Conservation (phyloP, 345 rosid species). For the Bruguiera sexangula region DNA sequence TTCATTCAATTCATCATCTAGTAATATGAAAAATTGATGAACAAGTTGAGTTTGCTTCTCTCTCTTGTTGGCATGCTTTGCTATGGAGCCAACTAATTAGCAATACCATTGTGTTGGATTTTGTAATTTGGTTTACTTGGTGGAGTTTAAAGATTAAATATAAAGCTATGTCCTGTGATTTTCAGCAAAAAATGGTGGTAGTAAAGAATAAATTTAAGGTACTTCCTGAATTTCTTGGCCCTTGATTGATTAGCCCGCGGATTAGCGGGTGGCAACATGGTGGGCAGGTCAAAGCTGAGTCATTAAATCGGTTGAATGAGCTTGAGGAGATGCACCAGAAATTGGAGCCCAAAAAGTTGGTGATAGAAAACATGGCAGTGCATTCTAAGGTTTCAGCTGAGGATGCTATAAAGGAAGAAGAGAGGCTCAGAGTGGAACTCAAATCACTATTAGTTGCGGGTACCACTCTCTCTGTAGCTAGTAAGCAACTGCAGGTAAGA, state of each 20-base stretch:
- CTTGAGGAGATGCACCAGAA: conserved; percentile 82
- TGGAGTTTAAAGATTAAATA: background rate
- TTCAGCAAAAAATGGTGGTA: background rate
- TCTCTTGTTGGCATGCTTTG: background rate
- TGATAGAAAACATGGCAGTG: conserved; percentile 44
- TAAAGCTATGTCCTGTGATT: background rate
- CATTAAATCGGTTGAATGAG: conserved; percentile 61
- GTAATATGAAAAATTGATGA: background rate
- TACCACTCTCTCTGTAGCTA: conserved; percentile 12
- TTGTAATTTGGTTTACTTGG: too few species aligned
- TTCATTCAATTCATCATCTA: too few species aligned
- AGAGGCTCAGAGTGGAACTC: conserved; percentile 62
- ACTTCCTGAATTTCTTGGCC: conserved; percentile 28
- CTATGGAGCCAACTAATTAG: too few species aligned
- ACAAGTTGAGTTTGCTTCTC: background rate
- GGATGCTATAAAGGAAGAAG: conserved; percentile 65
- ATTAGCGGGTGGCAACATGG: conserved; percentile 68
- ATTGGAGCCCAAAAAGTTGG: conserved; percentile 50
- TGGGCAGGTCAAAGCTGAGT: conserved; percentile 74
- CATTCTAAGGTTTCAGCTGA: conserved; percentile 43
- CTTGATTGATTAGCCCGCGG: conserved; percentile 69
- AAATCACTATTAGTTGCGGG: conserved; percentile 30
- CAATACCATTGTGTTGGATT: too few species aligned
- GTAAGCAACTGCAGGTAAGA: conserved; percentile 23
- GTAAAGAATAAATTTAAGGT: background rate